Base-by-base conservation (phyloP, 2,329 filamentous ascomycete genomes). In the Fusarium compactum region DNA sequence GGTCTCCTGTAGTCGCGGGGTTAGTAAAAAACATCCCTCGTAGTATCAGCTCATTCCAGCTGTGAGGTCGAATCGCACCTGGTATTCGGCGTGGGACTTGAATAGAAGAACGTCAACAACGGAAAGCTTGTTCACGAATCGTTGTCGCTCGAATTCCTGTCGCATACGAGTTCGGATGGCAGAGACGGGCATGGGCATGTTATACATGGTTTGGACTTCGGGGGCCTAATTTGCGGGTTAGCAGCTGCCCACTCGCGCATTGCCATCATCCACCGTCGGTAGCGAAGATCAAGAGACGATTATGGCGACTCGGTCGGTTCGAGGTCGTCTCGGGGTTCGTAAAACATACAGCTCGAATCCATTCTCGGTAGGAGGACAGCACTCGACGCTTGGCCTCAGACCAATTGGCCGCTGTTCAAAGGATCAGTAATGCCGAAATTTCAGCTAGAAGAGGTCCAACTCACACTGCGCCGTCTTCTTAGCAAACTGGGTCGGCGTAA, bases 191-290 rank as follows among this genome's bases (percentile, higher is more conserved):
- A 97, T 89, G 80, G 93, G 93, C 78, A 99, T 86, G 69, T 92
- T 92, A 89, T 99, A 99, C 94, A 98, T 97, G 68, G 90, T 92
- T 82, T 98, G 96, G 79, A 99, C 95, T 81, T 98, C 95, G 67
- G 96, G 95, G 43, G 94, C 94, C 96, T 99, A 80, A 18, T 61
- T 59, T 30, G 47, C 30, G 62, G 44, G 65, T 75, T 62, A 76
- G 73, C 45, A 38, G n/a, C 30, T 41, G 45, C 62, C 41, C 27
- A 15, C 38, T 18, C 22, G 47, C 4, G 9, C 24, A 43, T 41
- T 10, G 30, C 40, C 12, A 25, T n/a, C n/a, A 15, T 41, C 41
- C 14, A 16, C 24, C 8, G 4, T 16, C 6, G 20, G 7, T n/a
- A 43, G 12, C 8, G 8, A 12, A 20, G 18, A 9, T 4, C n/a